phyloP scores from a whole-genome alignment of 1,139 yeast genomes.

The Candida dubliniensis region DNA sequence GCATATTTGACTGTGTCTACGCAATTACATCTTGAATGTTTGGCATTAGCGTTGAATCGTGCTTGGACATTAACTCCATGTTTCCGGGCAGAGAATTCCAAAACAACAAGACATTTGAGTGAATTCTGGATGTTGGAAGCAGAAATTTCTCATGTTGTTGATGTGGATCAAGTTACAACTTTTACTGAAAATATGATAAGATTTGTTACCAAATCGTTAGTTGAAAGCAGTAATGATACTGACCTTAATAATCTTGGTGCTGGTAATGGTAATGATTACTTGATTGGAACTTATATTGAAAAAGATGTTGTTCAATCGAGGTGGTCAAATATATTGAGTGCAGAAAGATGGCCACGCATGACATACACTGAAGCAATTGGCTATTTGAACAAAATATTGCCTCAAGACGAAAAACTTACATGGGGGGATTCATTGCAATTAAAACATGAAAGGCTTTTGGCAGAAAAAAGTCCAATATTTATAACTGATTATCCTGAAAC shows the following conservation, averaged over 20 bases:
- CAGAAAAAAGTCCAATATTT: constrained; percentile 79
- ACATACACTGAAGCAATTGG: constrained; percentile 75
- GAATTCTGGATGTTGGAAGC: constrained; percentile 99
- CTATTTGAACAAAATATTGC: constrained; percentile 27
- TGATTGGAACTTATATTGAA: constrained; percentile 36
- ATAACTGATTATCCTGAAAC: constrained; percentile 82
- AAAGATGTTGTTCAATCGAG: constrained; percentile 32
- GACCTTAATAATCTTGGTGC: constrained; percentile 14
- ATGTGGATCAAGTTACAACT: constrained; percentile 58
- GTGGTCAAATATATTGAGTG: constrained; percentile 32
- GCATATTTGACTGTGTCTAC: constrained; percentile 86
- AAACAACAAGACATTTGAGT: constrained; percentile 85
- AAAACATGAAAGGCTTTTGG: constrained; percentile 90
- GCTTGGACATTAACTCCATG: constrained; percentile 94
- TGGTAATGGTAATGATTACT: constrained; percentile 42
- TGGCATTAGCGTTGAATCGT: constrained; percentile 70
- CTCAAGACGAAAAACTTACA: background rate
- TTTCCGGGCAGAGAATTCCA: constrained; percentile 89
- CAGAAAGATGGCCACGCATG: constrained; percentile 63
- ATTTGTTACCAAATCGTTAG: constrained; percentile 43
- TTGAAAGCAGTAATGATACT: constrained; percentile 2
- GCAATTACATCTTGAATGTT: constrained; percentile 84
- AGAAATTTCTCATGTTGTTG: constrained; percentile 69
- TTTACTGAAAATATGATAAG: constrained; percentile 74
- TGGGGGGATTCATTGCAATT: constrained; percentile 81